Conservation (phyloP, 148 eudicot species). For the Rhododendron williamsianum region DNA sequence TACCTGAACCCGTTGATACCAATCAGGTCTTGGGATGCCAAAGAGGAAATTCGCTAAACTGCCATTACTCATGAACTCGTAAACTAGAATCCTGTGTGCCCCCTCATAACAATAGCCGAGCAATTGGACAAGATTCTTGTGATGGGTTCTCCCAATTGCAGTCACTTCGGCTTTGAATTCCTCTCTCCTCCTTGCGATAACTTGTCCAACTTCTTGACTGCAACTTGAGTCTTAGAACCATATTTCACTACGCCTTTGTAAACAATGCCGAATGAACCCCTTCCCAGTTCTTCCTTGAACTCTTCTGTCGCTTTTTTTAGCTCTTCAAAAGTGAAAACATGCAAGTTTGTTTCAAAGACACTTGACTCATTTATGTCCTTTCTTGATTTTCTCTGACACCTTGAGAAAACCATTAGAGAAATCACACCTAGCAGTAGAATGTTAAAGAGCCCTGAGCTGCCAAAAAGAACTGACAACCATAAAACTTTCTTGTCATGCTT, state of each 20-base stretch:
- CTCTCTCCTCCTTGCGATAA: slow-evolving; percentile 10
- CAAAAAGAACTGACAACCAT: slow-evolving; percentile 2
- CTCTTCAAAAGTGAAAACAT: slow-evolving; percentile 11
- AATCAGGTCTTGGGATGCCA: slow-evolving; percentile 3
- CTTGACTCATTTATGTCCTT: not conserved
- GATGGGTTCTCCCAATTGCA: slow-evolving; percentile 15
- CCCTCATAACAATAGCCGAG: slow-evolving; percentile 19
- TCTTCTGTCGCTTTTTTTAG: slow-evolving; percentile 12
- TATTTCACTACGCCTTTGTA: slow-evolving; percentile 10
- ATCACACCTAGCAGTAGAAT: not conserved
- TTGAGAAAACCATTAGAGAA: not conserved
- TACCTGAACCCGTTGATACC: slow-evolving; percentile 3
- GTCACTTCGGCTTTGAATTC: slow-evolving; percentile 20
- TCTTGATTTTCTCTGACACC: not conserved
- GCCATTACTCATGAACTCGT: slow-evolving; percentile 17
- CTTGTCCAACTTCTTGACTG: slow-evolving; percentile 14
- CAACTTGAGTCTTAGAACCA: slow-evolving; percentile 7
- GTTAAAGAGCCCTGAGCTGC: slow-evolving; percentile 8
- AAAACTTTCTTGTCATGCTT: not conserved
- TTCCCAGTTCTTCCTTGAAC: slow-evolving; percentile 19
- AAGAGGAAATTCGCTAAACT: slow-evolving; percentile 10
- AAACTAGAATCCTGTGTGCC: slow-evolving; percentile 8
- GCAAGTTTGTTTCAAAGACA: slow-evolving; percentile 1
- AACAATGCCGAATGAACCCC: slow-evolving; percentile 16
- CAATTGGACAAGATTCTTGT: slow-evolving; percentile 14